These are phyloP conservation scores for Aspergillus sclerotialis DNA, from an alignment of 2,329 filamentous ascomycete species.

Conservation along the genomic window DNA sequence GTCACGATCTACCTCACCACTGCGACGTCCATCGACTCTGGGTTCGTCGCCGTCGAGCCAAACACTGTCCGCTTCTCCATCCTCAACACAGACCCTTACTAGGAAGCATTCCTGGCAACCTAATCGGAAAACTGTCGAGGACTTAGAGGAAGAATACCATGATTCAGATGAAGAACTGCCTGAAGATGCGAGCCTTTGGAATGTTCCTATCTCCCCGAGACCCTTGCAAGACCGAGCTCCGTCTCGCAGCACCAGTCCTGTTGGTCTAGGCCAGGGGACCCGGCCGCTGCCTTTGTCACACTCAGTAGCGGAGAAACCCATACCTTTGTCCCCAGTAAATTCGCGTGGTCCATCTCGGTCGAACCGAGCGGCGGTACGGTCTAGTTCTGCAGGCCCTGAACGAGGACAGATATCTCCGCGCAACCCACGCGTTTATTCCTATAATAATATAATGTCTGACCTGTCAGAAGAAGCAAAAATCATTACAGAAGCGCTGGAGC, in stretches of 20 bases:
- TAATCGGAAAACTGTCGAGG: slow-evolving; percentile 40
- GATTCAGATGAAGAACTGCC: slow-evolving; percentile 46
- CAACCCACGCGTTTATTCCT: slow-evolving; percentile 49
- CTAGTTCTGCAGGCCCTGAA: slow-evolving; percentile 35
- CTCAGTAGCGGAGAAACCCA: slow-evolving; percentile 21
- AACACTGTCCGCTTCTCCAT: slow-evolving; percentile 20
- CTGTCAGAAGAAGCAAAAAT: slow-evolving; percentile 55
- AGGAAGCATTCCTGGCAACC: slow-evolving; percentile 38
- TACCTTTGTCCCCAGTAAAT: slow-evolving; percentile 15
- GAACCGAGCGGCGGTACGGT: slow-evolving; percentile 22
- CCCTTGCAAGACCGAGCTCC: slow-evolving; percentile 32
- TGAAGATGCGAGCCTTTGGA: slow-evolving; percentile 45
- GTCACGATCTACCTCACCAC: slow-evolving; percentile 25
- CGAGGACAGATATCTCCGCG: slow-evolving; percentile 34
- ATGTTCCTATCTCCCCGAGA: slow-evolving; percentile 44
- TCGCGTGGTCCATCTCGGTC: slow-evolving; percentile 26
- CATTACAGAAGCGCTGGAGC: slow-evolving; percentile 54
- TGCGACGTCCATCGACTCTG: slow-evolving; percentile 18
- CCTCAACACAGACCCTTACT: slow-evolving; percentile 15
- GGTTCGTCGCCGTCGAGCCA: slow-evolving; percentile 18
- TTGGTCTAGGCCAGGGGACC: slow-evolving; percentile 31
- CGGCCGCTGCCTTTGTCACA: slow-evolving; percentile 38
- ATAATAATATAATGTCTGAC: slow-evolving; percentile 51
- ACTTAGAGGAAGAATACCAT: slow-evolving; percentile 44
- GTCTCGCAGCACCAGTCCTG: slow-evolving; percentile 37